Base-by-base conservation (phyloP, 345 rosid genomes). In the Lumnitzera racemosa region DNA sequence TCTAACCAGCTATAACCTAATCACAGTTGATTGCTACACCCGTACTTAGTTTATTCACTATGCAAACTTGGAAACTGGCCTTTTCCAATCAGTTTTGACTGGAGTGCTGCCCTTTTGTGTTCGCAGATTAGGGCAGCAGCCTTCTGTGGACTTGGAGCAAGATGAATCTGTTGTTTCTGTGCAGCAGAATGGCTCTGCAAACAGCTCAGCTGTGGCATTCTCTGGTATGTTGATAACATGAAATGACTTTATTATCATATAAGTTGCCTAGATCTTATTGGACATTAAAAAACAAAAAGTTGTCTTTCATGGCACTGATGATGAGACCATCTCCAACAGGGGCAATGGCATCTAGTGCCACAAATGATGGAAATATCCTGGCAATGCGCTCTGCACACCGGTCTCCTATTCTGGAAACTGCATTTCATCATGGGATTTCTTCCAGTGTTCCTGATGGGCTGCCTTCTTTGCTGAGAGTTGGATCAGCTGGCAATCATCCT, bases 391-490 rank as follows among this genome's bases (percentile, higher is more conserved):
- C 79, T 55, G 67, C 81, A 51, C 67, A 72, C 15, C 74, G 69
- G 49, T 80, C 90, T 29, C 75, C 81, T 54, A 78, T 77, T 67
- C 63, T 80, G 65, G 97, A 87, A 78, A 78, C 84, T 61, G 75
- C 75, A 67, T 70, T 70, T 55, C 74, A 60, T 57, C 76, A 70
- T 17, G 78, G 72, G 47, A 81, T 71, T 50, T 82, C 82, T 66
- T 73, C 85, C 63, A 83, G 89, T 61, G 82, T 87, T 72, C 91
- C 91, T 8, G 80, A 76, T 64, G 81, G 77, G 72, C 74, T 82
- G 70, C 75, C 81, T 51, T 84, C 97, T 66, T 74, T 85, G 36
- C 66, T 80, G 71, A 81, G 83, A 56, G 70, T 62, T 46, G 78
- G 79, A 51, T 70, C 95, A 58, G 62, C 80, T 61, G 79, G 86